These are phyloP conservation scores for Sanghuangporus baumii DNA, from an alignment of 1,284 basidiomycete species.

Conservation along the genomic window DNA sequence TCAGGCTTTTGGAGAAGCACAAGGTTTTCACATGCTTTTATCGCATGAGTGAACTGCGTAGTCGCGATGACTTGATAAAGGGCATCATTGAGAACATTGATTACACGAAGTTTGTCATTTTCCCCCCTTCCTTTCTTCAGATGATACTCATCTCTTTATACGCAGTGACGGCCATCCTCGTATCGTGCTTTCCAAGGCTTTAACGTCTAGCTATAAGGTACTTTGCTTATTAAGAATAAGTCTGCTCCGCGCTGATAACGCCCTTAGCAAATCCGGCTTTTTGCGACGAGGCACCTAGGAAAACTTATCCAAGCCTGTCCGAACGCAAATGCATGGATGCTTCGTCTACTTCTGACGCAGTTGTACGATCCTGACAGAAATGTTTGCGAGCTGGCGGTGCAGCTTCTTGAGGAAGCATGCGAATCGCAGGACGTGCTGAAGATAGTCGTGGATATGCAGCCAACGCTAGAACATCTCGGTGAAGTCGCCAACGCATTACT, in stretches of 20 bases:
- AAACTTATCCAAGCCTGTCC: conserved; percentile 62
- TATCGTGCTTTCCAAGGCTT: conserved; percentile 86
- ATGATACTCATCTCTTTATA: conserved; percentile 10
- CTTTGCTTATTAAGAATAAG: conserved; percentile 6
- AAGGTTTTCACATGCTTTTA: conserved; percentile 95
- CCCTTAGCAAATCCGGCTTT: conserved; percentile 74
- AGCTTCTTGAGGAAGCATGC: conserved; percentile 87
- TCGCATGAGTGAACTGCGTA: conserved; percentile 84
- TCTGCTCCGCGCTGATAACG: too few species aligned
- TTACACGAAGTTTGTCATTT: conserved; percentile 67
- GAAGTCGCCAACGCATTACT: conserved; percentile 87
- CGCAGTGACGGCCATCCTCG: conserved; percentile 86
- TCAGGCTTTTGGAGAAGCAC: conserved; percentile 83
- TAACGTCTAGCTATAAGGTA: conserved; percentile 88
- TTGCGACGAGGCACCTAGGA: conserved; percentile 88
- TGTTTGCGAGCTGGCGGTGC: conserved; percentile 87
- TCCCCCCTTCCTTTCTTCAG: not conserved
- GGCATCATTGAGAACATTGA: conserved; percentile 91
- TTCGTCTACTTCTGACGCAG: conserved; percentile 89
- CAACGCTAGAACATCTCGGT: conserved; percentile 91
- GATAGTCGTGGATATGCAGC: conserved; percentile 90
- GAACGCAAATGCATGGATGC: conserved; percentile 74
- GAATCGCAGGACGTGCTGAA: conserved; percentile 80
- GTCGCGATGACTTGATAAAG: conserved; percentile 88
- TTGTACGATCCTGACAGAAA: conserved; percentile 89